Percentiles rank a stretch among this genome's conserved stretches.
phyloP scores from a whole-genome alignment of 2,329 filamentous ascomycete species.

The Celoporthe dispersa region DNA sequence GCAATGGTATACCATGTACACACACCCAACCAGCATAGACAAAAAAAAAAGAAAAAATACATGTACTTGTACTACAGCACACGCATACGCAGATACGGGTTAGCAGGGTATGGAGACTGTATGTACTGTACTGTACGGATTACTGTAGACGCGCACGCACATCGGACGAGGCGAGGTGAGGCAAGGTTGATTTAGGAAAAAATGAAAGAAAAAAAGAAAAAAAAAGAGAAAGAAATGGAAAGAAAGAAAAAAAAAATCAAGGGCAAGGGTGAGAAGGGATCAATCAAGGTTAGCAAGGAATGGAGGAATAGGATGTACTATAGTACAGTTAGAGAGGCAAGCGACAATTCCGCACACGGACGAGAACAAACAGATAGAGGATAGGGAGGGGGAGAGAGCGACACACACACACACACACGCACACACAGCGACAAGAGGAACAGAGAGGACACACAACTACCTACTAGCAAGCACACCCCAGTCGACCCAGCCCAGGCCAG shows the following conservation, averaged over 20 bases:
- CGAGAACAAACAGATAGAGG: neutral
- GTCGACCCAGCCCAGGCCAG: neutral
- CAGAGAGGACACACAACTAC: neutral
- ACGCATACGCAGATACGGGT: neutral
- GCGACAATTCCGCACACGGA: neutral
- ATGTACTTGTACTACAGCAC: neutral
- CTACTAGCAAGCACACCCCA: neutral
- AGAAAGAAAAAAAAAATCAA: neutral
- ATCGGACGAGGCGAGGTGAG: conserved; percentile 7
- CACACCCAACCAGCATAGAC: neutral
- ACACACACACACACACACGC: too few species aligned
- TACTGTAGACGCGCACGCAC: conserved; percentile 1
- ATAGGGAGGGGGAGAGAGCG: neutral
- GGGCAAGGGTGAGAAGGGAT: neutral
- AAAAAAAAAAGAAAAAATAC: neutral
- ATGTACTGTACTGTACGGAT: neutral
- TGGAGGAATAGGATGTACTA: neutral
- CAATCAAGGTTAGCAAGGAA: neutral
- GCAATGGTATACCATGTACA: neutral
- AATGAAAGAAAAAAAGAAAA: neutral
- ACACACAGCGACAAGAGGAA: neutral
- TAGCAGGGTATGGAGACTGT: neutral
- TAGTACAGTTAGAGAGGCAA: neutral
- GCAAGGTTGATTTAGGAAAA: neutral
- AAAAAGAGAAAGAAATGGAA: neutral